phyloP scores from a whole-genome alignment of 805 yeast genomes.

The Candida pseudoglaebosa region DNA sequence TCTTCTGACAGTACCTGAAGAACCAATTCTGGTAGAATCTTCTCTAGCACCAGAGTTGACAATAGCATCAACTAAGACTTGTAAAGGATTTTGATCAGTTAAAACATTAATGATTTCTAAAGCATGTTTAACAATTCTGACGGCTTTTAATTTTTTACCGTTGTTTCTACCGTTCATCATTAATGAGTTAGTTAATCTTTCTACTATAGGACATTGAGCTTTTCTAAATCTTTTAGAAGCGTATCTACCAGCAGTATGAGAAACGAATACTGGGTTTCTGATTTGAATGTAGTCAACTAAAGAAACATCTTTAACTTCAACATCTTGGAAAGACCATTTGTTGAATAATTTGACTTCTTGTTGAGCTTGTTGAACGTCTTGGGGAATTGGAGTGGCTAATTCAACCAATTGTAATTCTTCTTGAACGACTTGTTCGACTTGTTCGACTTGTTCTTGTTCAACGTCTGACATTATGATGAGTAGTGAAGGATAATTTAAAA shows the following conservation, averaged over 20 bases:
- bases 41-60: conserved; percentile 99
- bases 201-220: conserved; percentile 99
- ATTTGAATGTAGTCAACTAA: conserved; percentile 97
- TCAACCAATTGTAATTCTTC: conserved; percentile 79
- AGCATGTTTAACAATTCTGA: conserved; percentile 99
- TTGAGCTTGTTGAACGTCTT: conserved; percentile 93
- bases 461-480: conserved; percentile 75
- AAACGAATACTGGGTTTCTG: conserved; percentile 94
- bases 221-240: conserved; percentile 99
- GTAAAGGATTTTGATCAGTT: conserved; percentile 99
- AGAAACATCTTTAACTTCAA: conserved; percentile 96
- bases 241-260: conserved; percentile 99
- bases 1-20: conserved; percentile 99
- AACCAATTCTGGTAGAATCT: conserved; percentile 99
- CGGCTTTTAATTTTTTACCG: conserved; percentile 99
- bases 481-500: conserved; percentile 39
- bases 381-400: conserved; percentile 95
- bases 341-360: conserved; percentile 96
- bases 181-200: conserved; percentile 98
- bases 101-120: conserved; percentile 95
- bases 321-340: conserved; percentile 99
- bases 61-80: conserved; percentile 98
- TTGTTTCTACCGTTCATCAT: conserved; percentile 99
- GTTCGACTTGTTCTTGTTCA: conserved; percentile 49
- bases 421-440: conserved; percentile 72